Conservation (phyloP, 495 filamentous ascomycete species). For the Aspergillus incahuasiensis region DNA sequence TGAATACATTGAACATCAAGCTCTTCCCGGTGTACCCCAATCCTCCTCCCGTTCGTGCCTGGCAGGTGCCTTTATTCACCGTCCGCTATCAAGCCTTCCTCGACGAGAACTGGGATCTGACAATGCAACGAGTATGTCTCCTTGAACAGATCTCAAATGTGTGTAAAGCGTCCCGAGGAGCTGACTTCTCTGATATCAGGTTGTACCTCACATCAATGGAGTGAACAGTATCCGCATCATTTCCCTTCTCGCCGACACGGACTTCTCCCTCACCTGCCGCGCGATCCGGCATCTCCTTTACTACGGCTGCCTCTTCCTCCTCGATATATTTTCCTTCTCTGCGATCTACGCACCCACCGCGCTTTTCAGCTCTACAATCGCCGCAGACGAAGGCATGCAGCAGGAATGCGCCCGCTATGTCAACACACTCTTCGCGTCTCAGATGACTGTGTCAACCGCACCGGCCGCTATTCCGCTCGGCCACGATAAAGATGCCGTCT, state of each 20-base stretch:
- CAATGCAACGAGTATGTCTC: conserved; percentile 62
- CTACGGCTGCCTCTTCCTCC: conserved; percentile 79
- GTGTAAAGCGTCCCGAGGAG: neutral
- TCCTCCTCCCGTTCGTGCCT: conserved; percentile 72
- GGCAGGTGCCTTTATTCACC: conserved; percentile 88
- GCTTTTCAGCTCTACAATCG: conserved; percentile 68
- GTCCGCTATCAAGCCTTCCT: conserved; percentile 70
- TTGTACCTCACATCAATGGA: conserved; percentile 83
- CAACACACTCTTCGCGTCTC: conserved; percentile 41
- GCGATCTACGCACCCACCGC: conserved; percentile 83
- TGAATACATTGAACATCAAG: conserved; percentile 95
- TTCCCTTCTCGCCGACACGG: conserved; percentile 75
- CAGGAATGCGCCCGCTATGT: conserved; percentile 86
- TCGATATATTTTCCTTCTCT: conserved; percentile 90
- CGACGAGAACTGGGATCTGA: conserved; percentile 88
- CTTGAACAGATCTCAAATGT: neutral
- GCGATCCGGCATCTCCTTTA: conserved; percentile 84
- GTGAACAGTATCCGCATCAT: conserved; percentile 83
- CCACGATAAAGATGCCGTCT: conserved; percentile 40
- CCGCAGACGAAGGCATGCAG: conserved; percentile 62
- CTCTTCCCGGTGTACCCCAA: conserved; percentile 78
- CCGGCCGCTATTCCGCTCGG: conserved; percentile 16
- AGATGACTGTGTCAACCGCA: conserved; percentile 22
- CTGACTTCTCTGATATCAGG: conserved; percentile 24
- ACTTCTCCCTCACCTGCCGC: conserved; percentile 75